Conservation (phyloP, 352 stramenopile species). For the Pythium utonaiense region DNA sequence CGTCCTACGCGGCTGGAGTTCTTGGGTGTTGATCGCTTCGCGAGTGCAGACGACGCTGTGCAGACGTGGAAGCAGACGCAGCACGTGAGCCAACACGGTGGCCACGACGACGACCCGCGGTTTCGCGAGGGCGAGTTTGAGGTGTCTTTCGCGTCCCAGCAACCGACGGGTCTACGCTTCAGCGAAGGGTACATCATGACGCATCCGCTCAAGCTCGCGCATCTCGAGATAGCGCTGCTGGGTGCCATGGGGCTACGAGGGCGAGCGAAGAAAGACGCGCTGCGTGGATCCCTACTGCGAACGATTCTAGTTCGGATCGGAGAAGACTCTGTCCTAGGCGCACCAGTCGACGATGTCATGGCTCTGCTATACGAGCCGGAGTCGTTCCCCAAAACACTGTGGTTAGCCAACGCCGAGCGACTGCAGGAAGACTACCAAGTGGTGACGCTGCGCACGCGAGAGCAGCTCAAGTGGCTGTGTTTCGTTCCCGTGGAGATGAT, state of each 20-base stretch:
- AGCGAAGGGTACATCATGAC: conserved; percentile 35
- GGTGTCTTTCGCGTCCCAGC: conserved; percentile 27
- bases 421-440: conserved; percentile 28
- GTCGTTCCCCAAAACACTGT: conserved; percentile 34
- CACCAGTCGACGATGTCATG: conserved; percentile 29
- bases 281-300: conserved; percentile 11
- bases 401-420: conserved; percentile 22
- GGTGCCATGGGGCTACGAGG: background rate
- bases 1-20: conserved; percentile 31
- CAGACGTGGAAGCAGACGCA: conserved; percentile 23
- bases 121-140: conserved; percentile 38
- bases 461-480: conserved; percentile 30
- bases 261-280: background rate
- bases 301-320: conserved; percentile 28
- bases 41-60: conserved; percentile 17
- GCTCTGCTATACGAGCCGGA: conserved; percentile 24
- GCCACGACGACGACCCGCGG: conserved; percentile 8
- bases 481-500: conserved; percentile 34
- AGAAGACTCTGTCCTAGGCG: conserved; percentile 30
- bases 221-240: conserved; percentile 22
- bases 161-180: conserved; percentile 36
- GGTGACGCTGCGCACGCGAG: conserved; percentile 22
- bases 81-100: background rate
- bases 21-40: conserved; percentile 25
- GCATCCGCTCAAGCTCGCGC: conserved; percentile 26